Evolutionary conservation across 768 basidiomycete species (phyloP).

Genomic region (Neoboletus subvelutipes): DNA sequence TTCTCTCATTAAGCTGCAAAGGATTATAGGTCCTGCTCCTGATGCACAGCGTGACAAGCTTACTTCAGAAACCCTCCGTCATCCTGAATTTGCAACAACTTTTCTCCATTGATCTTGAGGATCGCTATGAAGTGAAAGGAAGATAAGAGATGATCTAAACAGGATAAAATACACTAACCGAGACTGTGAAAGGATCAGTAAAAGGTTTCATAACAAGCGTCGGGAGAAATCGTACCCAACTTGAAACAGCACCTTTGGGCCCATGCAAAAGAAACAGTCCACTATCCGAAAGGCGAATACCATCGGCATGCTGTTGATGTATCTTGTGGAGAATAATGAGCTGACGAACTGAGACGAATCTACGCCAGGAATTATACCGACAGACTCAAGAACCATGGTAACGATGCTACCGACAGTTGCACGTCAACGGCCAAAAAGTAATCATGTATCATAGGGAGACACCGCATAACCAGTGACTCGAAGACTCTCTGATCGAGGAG

Average conservation of each 20-base stretch:
- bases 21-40: background rate
- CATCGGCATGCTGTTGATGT: conserved; percentile 94
- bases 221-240: conserved; percentile 63
- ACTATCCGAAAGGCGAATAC: conserved; percentile 97
- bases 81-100: conserved; percentile 89
- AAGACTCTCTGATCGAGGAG: conserved; percentile 98
- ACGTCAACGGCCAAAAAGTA: conserved; percentile 91
- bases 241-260: conserved; percentile 97
- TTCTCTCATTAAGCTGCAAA: conserved; percentile 80
- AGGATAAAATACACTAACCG: conserved; percentile 41
- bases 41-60: conserved; percentile 19
- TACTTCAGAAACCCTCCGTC: conserved; percentile 97
- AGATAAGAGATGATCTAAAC: conserved; percentile 10
- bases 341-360: background rate
- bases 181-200: conserved; percentile 40
- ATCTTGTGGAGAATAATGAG: conserved; percentile 42
- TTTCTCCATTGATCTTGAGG: conserved; percentile 95
- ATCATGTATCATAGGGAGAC: conserved; percentile 91
- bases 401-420: conserved; percentile 92
- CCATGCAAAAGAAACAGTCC: conserved; percentile 99
- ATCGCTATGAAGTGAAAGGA: conserved; percentile 62
- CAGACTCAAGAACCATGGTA: conserved; percentile 98
- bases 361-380: conserved; percentile 46
- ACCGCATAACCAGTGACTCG: conserved; percentile 86
- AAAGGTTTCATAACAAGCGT: background rate